A percentile compares a stretch with the other conserved stretches of the same genome.
These are phyloP conservation scores for Ampelomyces quisqualis DNA, from an alignment of 2,329 filamentous ascomycete genomes.

Conservation along the genomic window DNA sequence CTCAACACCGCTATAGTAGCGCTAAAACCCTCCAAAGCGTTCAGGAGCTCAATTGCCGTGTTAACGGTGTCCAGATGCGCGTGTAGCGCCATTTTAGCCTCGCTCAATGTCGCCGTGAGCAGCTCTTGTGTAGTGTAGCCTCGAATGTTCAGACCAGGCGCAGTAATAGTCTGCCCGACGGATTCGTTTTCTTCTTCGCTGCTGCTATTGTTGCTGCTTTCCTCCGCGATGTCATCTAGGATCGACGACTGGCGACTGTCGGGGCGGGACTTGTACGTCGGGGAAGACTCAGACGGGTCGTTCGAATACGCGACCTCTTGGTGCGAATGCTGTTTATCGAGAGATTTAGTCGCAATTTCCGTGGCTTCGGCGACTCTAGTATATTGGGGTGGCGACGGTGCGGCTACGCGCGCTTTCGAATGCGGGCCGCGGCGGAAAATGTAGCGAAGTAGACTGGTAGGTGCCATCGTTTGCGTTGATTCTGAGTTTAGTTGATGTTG, in stretches of 20 bases:
- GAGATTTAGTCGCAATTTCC: not conserved
- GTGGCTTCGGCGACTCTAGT: not conserved
- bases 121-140: constrained; percentile 11
- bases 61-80: constrained; percentile 18
- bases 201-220: not conserved
- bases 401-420: not conserved
- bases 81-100: constrained; percentile 3
- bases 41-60: constrained; percentile 13
- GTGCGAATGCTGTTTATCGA: not conserved
- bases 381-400: not conserved
- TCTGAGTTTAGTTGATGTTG: too few species aligned
- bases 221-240: constrained; percentile 4
- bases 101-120: constrained; percentile 10
- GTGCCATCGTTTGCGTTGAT: constrained; percentile 4
- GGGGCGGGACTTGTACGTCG: not conserved
- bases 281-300: constrained; percentile 1
- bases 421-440: constrained; percentile 16
- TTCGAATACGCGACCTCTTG: not conserved
- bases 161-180: not conserved
- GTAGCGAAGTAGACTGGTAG: constrained; percentile 13
- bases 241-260: constrained; percentile 2
- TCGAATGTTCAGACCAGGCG: constrained; percentile 3
- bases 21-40: constrained; percentile 16
- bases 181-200: not conserved
- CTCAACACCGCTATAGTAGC: constrained; percentile 12